phyloP scores from a whole-genome alignment of 2,329 filamentous ascomycete species.

The Ophiostoma piceae region DNA sequence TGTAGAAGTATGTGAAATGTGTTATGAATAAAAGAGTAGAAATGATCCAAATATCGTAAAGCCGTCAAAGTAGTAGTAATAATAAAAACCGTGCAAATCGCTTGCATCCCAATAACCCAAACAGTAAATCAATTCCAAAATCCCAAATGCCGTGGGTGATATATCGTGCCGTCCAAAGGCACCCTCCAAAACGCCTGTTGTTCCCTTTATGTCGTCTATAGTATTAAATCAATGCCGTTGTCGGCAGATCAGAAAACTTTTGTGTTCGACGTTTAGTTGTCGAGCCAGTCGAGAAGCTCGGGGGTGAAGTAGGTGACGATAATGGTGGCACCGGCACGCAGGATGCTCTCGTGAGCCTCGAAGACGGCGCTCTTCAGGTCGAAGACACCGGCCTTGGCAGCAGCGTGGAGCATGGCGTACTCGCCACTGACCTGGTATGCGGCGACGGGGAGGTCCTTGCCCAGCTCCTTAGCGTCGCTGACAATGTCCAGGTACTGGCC shows the following conservation, averaged over 20 bases:
- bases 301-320: constrained; percentile 93
- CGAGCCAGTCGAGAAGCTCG: constrained; percentile 63
- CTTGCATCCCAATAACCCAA: not conserved
- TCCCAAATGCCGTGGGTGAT: not conserved
- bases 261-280: constrained; percentile 22
- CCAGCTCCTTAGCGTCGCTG: constrained; percentile 91
- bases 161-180: not conserved
- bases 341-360: constrained; percentile 87
- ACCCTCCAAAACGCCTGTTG: constrained; percentile 2
- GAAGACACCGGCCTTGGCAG: constrained; percentile 91
- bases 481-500: constrained; percentile 96
- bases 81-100: not conserved
- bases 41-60: not conserved
- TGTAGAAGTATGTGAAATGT: not conserved
- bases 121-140: not conserved
- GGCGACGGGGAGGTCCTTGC: constrained; percentile 83
- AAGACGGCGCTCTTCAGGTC: constrained; percentile 92
- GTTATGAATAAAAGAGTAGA: not conserved
- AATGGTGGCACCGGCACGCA: constrained; percentile 88
- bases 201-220: not conserved
- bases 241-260: not conserved
- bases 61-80: not conserved
- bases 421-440: constrained; percentile 97
- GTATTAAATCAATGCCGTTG: not conserved
- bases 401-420: constrained; percentile 96